A percentile compares a stretch with the other conserved stretches of the same genome.
Conservation (phyloP, 1,284 basidiomycete genomes). For the Nidula niveotomentosa region DNA sequence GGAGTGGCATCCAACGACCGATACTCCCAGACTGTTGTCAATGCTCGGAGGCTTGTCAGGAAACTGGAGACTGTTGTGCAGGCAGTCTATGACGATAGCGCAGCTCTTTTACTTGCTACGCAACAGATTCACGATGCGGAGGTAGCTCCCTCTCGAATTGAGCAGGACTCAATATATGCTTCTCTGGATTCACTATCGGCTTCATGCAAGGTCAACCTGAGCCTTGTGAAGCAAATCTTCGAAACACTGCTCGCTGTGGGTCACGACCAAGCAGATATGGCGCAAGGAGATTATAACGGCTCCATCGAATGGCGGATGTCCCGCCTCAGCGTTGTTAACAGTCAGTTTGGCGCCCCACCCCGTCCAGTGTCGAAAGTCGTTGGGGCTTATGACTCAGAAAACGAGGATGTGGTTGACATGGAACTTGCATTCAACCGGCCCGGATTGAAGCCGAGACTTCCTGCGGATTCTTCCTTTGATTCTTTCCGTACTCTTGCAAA, state of each 20-base stretch:
- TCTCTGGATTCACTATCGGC: constrained; percentile 46
- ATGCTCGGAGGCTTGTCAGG: constrained; percentile 64
- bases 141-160: constrained; percentile 22
- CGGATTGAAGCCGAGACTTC: constrained; percentile 13
- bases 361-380: constrained; percentile 28
- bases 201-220: constrained; percentile 53
- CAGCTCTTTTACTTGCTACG: constrained; percentile 52
- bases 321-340: constrained; percentile 58
- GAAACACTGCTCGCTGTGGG: constrained; percentile 64
- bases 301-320: constrained; percentile 77
- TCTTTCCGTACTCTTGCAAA: constrained; percentile 21
- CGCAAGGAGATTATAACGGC: constrained; percentile 65
- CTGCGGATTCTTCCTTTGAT: constrained; percentile 24
- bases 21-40: constrained; percentile 64
- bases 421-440: constrained; percentile 47
- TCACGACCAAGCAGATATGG: constrained; percentile 65
- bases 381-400: constrained; percentile 28
- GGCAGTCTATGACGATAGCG: constrained; percentile 69
- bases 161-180: constrained; percentile 39
- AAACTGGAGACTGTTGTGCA: constrained; percentile 68
- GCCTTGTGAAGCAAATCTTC: constrained; percentile 55
- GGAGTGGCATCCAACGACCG: constrained; percentile 37
- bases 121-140: constrained; percentile 50
- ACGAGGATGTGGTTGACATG: constrained; percentile 64
- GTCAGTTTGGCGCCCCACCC: constrained; percentile 37